These are phyloP conservation scores for Sonneratia caseolaris DNA, from an alignment of 345 rosid genomes.

Conservation along the genomic window DNA sequence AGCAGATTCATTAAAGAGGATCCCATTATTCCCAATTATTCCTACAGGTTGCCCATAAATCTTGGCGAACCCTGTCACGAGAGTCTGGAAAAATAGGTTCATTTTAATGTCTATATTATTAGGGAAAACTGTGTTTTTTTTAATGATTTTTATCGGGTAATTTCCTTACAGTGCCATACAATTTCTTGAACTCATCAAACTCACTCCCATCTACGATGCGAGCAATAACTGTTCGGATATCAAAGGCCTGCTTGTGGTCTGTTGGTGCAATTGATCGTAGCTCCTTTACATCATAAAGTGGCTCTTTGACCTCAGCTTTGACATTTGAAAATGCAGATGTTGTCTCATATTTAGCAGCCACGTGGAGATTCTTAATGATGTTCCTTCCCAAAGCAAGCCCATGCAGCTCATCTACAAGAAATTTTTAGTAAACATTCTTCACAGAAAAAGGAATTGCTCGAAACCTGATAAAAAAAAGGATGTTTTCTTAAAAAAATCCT, in stretches of 20 bases:
- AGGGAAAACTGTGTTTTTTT: neutral
- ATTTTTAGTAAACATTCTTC: conserved; percentile 3
- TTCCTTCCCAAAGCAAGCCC: conserved; percentile 88
- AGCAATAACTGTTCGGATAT: conserved; percentile 82
- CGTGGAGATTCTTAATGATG: conserved; percentile 83
- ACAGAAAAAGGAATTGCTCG: neutral
- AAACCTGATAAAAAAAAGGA: neutral
- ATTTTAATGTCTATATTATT: neutral
- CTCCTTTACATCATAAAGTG: conserved; percentile 68
- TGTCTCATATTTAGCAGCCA: conserved; percentile 54
- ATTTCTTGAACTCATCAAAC: conserved; percentile 94
- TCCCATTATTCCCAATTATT: conserved; percentile 87
- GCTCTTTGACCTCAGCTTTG: conserved; percentile 48
- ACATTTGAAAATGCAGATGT: conserved; percentile 22
- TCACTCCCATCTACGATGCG: conserved; percentile 91
- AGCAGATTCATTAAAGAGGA: conserved; percentile 88
- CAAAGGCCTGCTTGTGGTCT: conserved; percentile 85
- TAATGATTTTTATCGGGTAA: conserved; percentile 8
- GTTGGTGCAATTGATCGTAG: conserved; percentile 85
- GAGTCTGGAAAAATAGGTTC: conserved; percentile 47
- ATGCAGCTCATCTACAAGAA: conserved; percentile 75
- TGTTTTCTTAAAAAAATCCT: conserved; percentile 1
- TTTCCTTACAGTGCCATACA: conserved; percentile 86
- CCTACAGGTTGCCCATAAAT: conserved; percentile 82
- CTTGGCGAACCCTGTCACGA: conserved; percentile 83